A percentile compares a stretch with the other conserved stretches of the same genome.
phyloP scores from a whole-genome alignment of 2,329 filamentous ascomycete species.

The Penicillium palitans region DNA sequence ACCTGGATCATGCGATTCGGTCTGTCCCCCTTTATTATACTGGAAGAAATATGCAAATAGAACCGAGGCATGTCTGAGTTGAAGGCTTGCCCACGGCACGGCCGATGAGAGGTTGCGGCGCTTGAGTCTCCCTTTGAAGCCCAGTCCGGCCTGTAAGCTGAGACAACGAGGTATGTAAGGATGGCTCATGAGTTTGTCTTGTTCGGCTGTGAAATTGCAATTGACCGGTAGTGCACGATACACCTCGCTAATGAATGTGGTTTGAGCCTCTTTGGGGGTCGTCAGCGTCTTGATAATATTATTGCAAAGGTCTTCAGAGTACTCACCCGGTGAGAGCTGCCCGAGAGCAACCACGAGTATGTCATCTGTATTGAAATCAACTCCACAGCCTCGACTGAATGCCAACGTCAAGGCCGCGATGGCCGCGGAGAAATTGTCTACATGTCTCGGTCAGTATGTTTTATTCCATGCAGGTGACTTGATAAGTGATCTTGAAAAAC shows the following conservation, averaged over 20 bases:
- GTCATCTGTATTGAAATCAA: slow-evolving; percentile 63
- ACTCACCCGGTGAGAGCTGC: slow-evolving; percentile 42
- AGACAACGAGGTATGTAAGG: slow-evolving; percentile 71
- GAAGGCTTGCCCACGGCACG: slow-evolving; percentile 72
- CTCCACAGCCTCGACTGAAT: slow-evolving; percentile 51
- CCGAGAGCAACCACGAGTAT: slow-evolving; percentile 66
- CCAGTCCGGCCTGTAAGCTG: slow-evolving; percentile 75
- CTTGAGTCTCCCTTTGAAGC: slow-evolving; percentile 65
- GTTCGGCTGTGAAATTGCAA: slow-evolving; percentile 80
- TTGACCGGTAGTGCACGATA: slow-evolving; percentile 69
- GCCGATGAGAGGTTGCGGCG: slow-evolving; percentile 68
- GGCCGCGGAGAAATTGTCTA: slow-evolving; percentile 51
- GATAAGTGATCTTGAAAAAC: neutral
- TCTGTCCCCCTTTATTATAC: slow-evolving; percentile 57
- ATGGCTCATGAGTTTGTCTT: slow-evolving; percentile 73
- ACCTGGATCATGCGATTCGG: slow-evolving; percentile 59
- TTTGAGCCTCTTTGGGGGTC: slow-evolving; percentile 54
- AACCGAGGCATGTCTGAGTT: slow-evolving; percentile 67
- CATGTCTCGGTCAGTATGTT: slow-evolving; percentile 4
- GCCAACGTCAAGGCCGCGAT: slow-evolving; percentile 62
- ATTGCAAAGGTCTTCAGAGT: slow-evolving; percentile 36
- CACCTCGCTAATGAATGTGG: slow-evolving; percentile 65
- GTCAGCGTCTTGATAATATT: slow-evolving; percentile 32
- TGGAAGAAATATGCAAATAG: slow-evolving; percentile 66
- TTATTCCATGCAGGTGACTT: neutral